Evolutionary conservation across 2,329 filamentous ascomycete species (phyloP), one percentile per base, ranked within the genome.

Genomic region (Stachybotrys chartarum): DNA sequence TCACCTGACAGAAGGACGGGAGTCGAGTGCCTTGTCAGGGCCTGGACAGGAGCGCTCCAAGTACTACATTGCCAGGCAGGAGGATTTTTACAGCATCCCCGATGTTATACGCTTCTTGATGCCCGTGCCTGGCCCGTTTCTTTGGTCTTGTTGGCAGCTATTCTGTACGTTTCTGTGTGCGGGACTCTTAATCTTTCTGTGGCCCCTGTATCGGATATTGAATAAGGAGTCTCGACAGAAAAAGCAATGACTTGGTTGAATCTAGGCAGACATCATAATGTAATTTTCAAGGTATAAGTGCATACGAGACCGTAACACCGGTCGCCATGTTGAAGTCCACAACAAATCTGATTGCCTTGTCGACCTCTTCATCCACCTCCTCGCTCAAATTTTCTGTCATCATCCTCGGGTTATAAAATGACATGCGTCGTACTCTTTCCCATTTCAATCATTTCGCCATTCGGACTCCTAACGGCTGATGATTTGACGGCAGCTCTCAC

Each of bases 71-170:
- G 70, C 77, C 7, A 80, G 78, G 17, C 91, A 96, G 67, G 85
- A 95, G 60, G 91, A 96, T 66, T 72, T 92, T 7, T 96, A 96
- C 65, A 89, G 93, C 64, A 77, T 84, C 1, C 86, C 84, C 51
- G 87, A 96, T 61, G 86, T 86, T 59, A 74, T 93, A 58, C 86
- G 86, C 62, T 94, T 95, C 65, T 62, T 92, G 17, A 64, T 81
- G 16, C 84, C 87, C 11, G 78, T 81, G 0, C 71, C 86, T 0
- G 84, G 82, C 0, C 70, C 75, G 7, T 64, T 81, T 30, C 69
- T 91, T 1, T 76, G 81, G 70, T 59, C 78, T 3, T 10, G 63
- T 1, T 87, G 81, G 78, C 87, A 91, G 66, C 72, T 86, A 18
- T 76, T 83, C 54, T 83, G 83, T 4, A 87, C 88, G 0, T 58